A percentile compares a stretch with the other conserved stretches of the same genome.
Evolutionary conservation across 2,329 filamentous ascomycete species (phyloP).

Genomic region (Fusarium mangiferae): DNA sequence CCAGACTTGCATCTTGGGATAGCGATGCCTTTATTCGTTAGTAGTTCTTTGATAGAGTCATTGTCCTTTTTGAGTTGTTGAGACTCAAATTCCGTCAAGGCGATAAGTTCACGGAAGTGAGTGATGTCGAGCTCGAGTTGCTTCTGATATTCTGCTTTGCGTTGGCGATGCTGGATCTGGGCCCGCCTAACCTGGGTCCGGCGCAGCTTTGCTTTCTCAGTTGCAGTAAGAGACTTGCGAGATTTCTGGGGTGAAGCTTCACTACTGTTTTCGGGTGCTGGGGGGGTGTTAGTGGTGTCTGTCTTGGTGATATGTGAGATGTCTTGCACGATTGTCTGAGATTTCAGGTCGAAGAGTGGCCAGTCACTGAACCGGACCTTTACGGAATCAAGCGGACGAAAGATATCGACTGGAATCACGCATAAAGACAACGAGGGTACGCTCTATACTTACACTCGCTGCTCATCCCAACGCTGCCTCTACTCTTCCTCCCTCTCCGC

Average conservation of each 20-base stretch:
- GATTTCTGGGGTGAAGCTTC: conserved; percentile 28
- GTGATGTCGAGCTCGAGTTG: conserved; percentile 64
- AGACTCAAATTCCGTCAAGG: conserved; percentile 53
- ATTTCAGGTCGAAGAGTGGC: neutral
- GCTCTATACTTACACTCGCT: conserved; percentile 43
- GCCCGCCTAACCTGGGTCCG: conserved; percentile 64
- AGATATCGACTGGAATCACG: neutral
- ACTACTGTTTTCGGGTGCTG: conserved; percentile 28
- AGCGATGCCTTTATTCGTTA: conserved; percentile 45
- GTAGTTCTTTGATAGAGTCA: conserved; percentile 51
- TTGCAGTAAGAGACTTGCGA: conserved; percentile 34
- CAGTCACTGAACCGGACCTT: neutral
- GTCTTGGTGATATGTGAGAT: neutral
- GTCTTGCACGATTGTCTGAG: conserved; percentile 2
- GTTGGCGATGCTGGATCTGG: conserved; percentile 65
- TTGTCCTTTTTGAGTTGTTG: conserved; percentile 55
- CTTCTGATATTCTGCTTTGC: conserved; percentile 65
- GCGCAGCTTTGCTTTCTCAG: conserved; percentile 58
- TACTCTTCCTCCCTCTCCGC: conserved; percentile 13
- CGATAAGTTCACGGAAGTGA: conserved; percentile 59
- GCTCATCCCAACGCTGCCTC: conserved; percentile 10
- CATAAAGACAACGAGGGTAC: neutral
- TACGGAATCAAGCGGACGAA: neutral
- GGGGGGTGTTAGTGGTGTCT: conserved; percentile 11
- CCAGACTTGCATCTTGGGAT: conserved; percentile 19